Evolutionary conservation across 1,284 basidiomycete species (phyloP), one percentile per base, ranked within the genome.

Genomic region (Tilletia indica): DNA sequence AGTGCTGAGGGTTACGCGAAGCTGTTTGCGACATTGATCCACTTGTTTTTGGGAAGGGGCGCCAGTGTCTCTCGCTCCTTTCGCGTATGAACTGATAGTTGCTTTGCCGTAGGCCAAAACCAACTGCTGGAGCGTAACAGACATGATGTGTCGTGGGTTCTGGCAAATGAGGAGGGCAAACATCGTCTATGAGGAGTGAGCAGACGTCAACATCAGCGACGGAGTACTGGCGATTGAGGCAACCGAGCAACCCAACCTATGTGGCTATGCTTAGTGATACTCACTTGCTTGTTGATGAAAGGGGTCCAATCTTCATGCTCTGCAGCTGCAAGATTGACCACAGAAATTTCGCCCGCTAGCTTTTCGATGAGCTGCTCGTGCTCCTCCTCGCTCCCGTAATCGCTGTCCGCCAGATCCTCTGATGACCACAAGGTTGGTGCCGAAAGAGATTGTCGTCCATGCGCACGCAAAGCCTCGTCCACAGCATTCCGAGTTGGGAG

Each of bases 121-220:
- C 51, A 54, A 8, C 16, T 31, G 16, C 51, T 54, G 51, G 6
- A 6, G 51, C 51, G 6, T 4, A 5, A 54, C 51, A 19, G 51
- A 54, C 51, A 54, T 54, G 51, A 54, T 54, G 19, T 54, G 51
- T 5, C 51, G 51, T 6, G 51, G 51, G 51, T 54, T 54, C 19
- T 54, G 19, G 51, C 16, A 54, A 19, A 54, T 19, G 51, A 19
- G 25, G 16, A 31, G 19, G 25, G 51, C 25, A 31, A 6, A 54
- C 16, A 54, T 5, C 5, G 16, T 31, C 51, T 54, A 19, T 54
- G 51, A 6, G 25, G 51, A 54, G 16, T 45, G 12, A 45, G 42
- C 42, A 12, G 6, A 12, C 42, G 42, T 45, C 42, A 45, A 12
- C 12, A 45, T 12, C 42, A 5, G 12, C 42, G 42, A 5, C 12